phyloP scores from a whole-genome alignment of 2,329 filamentous ascomycete genomes.

The Neofusicoccum umdonicola region DNA sequence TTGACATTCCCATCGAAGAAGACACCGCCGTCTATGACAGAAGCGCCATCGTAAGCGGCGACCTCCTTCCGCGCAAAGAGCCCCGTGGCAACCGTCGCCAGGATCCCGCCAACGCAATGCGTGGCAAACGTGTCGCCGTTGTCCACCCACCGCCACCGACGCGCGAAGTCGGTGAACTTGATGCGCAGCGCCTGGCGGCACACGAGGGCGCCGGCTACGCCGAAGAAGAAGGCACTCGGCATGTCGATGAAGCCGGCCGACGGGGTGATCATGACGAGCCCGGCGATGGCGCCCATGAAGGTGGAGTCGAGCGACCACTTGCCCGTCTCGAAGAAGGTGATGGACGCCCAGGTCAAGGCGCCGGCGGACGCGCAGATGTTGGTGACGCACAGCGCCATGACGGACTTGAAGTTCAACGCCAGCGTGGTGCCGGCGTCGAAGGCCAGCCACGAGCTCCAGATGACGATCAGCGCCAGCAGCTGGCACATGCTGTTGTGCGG shows the following conservation, averaged over 20 bases:
- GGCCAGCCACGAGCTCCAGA: slow-evolving; percentile 96
- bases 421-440: slow-evolving; percentile 88
- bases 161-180: slow-evolving; percentile 51
- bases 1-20: slow-evolving; percentile 53
- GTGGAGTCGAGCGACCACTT: slow-evolving; percentile 94
- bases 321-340: slow-evolving; percentile 70
- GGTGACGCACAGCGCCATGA: slow-evolving; percentile 79
- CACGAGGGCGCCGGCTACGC: slow-evolving; percentile 46
- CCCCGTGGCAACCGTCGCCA: slow-evolving; percentile 52
- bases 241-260: slow-evolving; percentile 51
- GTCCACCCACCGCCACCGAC: slow-evolving; percentile 52
- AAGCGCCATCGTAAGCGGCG: slow-evolving; percentile 52
- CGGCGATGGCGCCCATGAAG: slow-evolving; percentile 85
- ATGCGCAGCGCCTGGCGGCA: slow-evolving; percentile 54
- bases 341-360: slow-evolving; percentile 89
- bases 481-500: slow-evolving; percentile 93
- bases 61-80: slow-evolving; percentile 52
- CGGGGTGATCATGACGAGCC: slow-evolving; percentile 86
- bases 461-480: slow-evolving; percentile 86
- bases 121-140: slow-evolving; percentile 57
- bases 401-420: slow-evolving; percentile 79
- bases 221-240: slow-evolving; percentile 50
- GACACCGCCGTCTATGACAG: slow-evolving; percentile 50
- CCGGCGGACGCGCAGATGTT: slow-evolving; percentile 81
- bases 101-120: slow-evolving; percentile 52